phyloP scores from a whole-genome alignment of 208 protist species.

The Angomonas desouzai region DNA sequence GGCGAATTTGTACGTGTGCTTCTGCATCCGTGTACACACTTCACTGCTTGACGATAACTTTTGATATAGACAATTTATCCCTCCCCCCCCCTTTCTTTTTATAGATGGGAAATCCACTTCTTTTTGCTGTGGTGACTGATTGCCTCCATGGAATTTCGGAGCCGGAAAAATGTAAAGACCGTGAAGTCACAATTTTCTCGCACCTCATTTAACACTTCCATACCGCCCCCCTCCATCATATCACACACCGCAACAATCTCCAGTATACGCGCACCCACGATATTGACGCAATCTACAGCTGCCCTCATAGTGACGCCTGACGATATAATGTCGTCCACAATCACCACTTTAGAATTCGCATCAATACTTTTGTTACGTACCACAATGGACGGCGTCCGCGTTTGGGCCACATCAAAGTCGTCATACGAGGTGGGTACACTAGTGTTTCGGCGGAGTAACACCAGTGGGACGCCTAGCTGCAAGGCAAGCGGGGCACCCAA shows the following conservation, averaged over 20 bases:
- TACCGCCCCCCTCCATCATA: slow-evolving; percentile 50
- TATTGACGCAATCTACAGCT: slow-evolving; percentile 60
- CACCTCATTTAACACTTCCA: slow-evolving; percentile 59
- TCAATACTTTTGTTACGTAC: slow-evolving; percentile 64
- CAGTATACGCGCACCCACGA: slow-evolving; percentile 54
- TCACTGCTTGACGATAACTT: no score
- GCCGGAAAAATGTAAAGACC: slow-evolving; percentile 74
- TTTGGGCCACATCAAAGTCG: slow-evolving; percentile 32
- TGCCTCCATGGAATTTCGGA: slow-evolving; percentile 37
- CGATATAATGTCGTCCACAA: slow-evolving; percentile 90
- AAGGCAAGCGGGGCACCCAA: slow-evolving; percentile 75
- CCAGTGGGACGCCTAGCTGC: slow-evolving; percentile 69
- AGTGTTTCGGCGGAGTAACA: slow-evolving; percentile 52
- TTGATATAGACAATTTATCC: no score
- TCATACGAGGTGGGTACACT: slow-evolving; percentile 27
- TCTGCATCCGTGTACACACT: no score
- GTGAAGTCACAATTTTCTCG: slow-evolving; percentile 46
- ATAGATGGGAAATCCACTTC: slow-evolving; percentile 5
- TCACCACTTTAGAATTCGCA: slow-evolving; percentile 51
- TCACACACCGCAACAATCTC: slow-evolving; percentile 74
- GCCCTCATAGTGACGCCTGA: slow-evolving; percentile 62
- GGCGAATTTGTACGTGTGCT: no score
- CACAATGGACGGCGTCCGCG: slow-evolving; percentile 26
- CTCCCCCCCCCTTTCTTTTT: no score
- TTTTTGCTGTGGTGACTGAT: slow-evolving; percentile 17